Evolutionary conservation across 2,329 filamentous ascomycete genomes (phyloP).

Genomic region (Diaporthe velutina): DNA sequence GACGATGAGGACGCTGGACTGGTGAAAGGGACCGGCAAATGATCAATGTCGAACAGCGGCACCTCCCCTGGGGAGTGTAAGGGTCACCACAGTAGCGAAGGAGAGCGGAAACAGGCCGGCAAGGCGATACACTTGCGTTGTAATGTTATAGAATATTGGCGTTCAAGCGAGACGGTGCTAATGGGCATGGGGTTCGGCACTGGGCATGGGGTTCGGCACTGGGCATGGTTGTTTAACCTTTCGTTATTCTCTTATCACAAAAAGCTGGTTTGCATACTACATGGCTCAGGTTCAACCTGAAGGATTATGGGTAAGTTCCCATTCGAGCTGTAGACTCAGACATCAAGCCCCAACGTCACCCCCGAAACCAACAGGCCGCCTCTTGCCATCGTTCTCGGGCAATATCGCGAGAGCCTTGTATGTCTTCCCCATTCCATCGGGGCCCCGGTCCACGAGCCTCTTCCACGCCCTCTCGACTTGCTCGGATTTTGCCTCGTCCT

Average conservation of each 20-base stretch:
- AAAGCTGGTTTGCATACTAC: slow-evolving; percentile 2
- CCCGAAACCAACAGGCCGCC: slow-evolving; percentile 92
- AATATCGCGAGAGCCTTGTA: slow-evolving; percentile 95
- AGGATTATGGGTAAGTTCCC: not conserved
- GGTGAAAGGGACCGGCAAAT: slow-evolving; percentile 60
- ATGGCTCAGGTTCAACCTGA: not conserved
- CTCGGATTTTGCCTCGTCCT: slow-evolving; percentile 57
- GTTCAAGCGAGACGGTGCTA: slow-evolving; percentile 34
- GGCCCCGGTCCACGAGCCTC: slow-evolving; percentile 85
- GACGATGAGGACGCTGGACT: slow-evolving; percentile 55
- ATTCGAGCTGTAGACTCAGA: not conserved
- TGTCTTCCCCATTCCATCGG: slow-evolving; percentile 90
- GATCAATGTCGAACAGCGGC: not conserved
- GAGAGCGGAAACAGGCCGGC: not conserved
- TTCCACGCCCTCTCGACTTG: slow-evolving; percentile 82
- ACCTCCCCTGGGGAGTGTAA: not conserved
- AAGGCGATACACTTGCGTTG: slow-evolving; percentile 21
- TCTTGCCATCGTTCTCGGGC: slow-evolving; percentile 80
- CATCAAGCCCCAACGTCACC: slow-evolving; percentile 66
- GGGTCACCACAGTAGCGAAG: not conserved
- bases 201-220: slow-evolving; percentile 13
- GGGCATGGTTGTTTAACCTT: slow-evolving; percentile 26
- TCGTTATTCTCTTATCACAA: not conserved
- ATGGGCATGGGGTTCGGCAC: slow-evolving; percentile 6
- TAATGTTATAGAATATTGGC: slow-evolving; percentile 35